These are phyloP conservation scores for Dipteronia dyeriana DNA, from an alignment of 345 rosid genomes.

Conservation along the genomic window DNA sequence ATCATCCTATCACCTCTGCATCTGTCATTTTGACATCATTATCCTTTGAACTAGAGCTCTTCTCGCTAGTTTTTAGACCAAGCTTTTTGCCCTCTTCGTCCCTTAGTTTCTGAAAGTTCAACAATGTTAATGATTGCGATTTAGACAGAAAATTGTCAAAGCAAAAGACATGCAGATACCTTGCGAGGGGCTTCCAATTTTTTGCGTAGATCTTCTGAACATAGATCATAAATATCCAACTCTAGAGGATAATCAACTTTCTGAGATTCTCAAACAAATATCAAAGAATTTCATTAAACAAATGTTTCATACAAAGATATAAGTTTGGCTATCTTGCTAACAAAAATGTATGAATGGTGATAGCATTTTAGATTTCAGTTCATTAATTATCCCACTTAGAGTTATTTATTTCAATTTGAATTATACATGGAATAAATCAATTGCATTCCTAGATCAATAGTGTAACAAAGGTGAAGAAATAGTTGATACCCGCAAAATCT, in stretches of 20 bases:
- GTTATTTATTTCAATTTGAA: neutral
- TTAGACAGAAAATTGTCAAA: neutral
- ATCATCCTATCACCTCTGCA: slow-evolving; percentile 56
- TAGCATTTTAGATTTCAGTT: neutral
- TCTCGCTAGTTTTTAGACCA: slow-evolving; percentile 62
- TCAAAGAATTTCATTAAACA: slow-evolving; percentile 1
- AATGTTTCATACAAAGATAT: neutral
- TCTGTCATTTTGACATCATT: slow-evolving; percentile 73
- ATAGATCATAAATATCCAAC: slow-evolving; percentile 87
- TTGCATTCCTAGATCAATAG: neutral
- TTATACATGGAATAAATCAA: neutral
- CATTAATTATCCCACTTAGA: neutral
- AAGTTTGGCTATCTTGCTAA: neutral
- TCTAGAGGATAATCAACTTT: slow-evolving; percentile 97
- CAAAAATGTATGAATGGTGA: neutral
- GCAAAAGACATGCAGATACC: slow-evolving; percentile 43
- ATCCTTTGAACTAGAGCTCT: slow-evolving; percentile 56
- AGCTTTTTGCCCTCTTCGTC: slow-evolving; percentile 86
- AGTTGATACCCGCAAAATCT: slow-evolving; percentile 80
- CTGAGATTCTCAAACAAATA: slow-evolving; percentile 41
- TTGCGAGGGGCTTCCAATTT: slow-evolving; percentile 83
- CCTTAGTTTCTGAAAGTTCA: slow-evolving; percentile 59
- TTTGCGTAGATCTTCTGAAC: slow-evolving; percentile 83
- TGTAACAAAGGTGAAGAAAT: slow-evolving; percentile 11
- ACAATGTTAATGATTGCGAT: neutral